phyloP scores from a whole-genome alignment of 2,329 filamentous ascomycete genomes.

The Akanthomyces dipterigenus region DNA sequence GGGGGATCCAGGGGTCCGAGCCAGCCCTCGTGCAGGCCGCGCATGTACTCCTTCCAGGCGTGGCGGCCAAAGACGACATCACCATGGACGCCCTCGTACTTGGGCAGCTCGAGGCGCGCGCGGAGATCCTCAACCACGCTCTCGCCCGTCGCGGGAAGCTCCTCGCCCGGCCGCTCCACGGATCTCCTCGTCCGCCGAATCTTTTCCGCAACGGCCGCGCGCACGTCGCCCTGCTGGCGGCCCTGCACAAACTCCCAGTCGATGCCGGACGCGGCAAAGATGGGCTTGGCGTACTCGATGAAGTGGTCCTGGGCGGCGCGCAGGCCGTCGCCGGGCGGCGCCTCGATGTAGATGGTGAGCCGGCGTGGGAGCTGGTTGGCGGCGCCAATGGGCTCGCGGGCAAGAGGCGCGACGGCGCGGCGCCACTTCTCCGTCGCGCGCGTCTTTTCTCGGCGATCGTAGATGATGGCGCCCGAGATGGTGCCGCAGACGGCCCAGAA shows the following conservation, averaged over 20 bases:
- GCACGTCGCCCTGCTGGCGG: slow-evolving; percentile 82
- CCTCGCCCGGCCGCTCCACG: slow-evolving; percentile 44
- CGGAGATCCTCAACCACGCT: slow-evolving; percentile 57
- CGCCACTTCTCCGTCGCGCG: slow-evolving; percentile 82
- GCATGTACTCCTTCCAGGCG: slow-evolving; percentile 95
- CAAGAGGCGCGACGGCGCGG: slow-evolving; percentile 75
- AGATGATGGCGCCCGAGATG: slow-evolving; percentile 74
- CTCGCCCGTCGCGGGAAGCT: slow-evolving; percentile 41
- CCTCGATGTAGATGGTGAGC: slow-evolving; percentile 77
- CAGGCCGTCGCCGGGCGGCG: slow-evolving; percentile 80
- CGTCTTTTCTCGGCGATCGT: slow-evolving; percentile 88
- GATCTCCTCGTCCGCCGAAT: slow-evolving; percentile 65
- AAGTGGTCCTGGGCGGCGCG: slow-evolving; percentile 89
- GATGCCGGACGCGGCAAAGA: slow-evolving; percentile 79
- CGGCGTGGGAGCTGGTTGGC: slow-evolving; percentile 71
- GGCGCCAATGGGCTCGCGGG: slow-evolving; percentile 62
- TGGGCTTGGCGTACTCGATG: slow-evolving; percentile 89
- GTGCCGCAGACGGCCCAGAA: slow-evolving; percentile 76
- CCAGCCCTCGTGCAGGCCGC: slow-evolving; percentile 94
- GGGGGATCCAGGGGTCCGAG: slow-evolving; percentile 73
- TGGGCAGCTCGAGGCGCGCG: slow-evolving; percentile 57
- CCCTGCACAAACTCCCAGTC: slow-evolving; percentile 97
- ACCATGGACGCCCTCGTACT: slow-evolving; percentile 68
- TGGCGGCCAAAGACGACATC: slow-evolving; percentile 87
- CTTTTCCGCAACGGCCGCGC: slow-evolving; percentile 78